Conservation (phyloP, 768 basidiomycete species). For the Naganishia onofrii region DNA sequence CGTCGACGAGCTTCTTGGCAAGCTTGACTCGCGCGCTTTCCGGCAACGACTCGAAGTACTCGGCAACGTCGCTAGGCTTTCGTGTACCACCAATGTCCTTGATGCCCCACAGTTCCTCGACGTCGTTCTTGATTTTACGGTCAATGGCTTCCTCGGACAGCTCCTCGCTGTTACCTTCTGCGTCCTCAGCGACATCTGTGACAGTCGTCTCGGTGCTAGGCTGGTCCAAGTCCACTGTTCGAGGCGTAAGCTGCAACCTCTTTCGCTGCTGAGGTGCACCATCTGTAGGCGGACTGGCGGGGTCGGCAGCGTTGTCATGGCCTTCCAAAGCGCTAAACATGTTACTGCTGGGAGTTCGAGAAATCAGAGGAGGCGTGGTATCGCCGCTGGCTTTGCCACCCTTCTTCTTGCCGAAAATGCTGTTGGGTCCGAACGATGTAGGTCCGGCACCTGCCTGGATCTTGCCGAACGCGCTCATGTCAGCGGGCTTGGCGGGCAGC, state of each 20-base stretch:
- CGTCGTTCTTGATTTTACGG: slow-evolving; percentile 75
- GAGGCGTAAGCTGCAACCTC: slow-evolving; percentile 71
- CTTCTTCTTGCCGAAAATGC: slow-evolving; percentile 76
- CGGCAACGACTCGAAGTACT: slow-evolving; percentile 75
- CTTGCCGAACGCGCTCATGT: slow-evolving; percentile 83
- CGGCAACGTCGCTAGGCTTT: slow-evolving; percentile 80
- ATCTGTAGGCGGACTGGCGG: slow-evolving; percentile 53
- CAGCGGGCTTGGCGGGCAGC: slow-evolving; percentile 71
- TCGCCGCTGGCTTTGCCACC: slow-evolving; percentile 58
- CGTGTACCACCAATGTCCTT: slow-evolving; percentile 53
- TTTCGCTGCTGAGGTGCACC: slow-evolving; percentile 60
- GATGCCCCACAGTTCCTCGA: slow-evolving; percentile 76
- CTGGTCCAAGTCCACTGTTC: slow-evolving; percentile 56
- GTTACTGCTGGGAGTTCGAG: slow-evolving; percentile 76
- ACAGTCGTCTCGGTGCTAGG: slow-evolving; percentile 43
- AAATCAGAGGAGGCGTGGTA: slow-evolving; percentile 63
- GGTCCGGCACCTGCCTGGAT: slow-evolving; percentile 58
- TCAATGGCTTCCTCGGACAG: slow-evolving; percentile 64
- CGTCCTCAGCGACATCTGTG: slow-evolving; percentile 39
- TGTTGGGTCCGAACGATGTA: slow-evolving; percentile 73
- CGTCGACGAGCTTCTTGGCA: slow-evolving; percentile 70
- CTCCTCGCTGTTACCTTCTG: slow-evolving; percentile 54
- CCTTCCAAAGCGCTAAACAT: slow-evolving; percentile 84
- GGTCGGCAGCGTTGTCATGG: slow-evolving; percentile 55
- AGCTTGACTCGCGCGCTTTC: slow-evolving; percentile 63